Evolutionary conservation across 768 basidiomycete species (phyloP).

Genomic region (Paxillus ammoniavirescens): DNA sequence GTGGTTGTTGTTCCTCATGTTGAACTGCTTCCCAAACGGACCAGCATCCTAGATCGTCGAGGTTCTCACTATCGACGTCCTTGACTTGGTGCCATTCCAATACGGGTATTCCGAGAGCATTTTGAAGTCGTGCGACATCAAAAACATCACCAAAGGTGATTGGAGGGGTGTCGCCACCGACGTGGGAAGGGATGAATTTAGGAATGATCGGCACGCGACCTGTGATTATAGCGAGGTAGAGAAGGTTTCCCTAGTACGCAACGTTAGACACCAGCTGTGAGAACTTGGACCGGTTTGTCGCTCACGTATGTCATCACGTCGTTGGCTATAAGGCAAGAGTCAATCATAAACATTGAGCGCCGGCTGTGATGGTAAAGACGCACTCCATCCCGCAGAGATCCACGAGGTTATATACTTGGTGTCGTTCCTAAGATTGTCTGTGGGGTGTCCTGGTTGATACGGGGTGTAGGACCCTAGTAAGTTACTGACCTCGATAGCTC

Average conservation of each 20-base stretch:
- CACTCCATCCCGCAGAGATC: slow-evolving; percentile 78
- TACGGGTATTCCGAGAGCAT: slow-evolving; percentile 43
- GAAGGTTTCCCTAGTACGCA: slow-evolving; percentile 49
- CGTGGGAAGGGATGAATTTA: slow-evolving; percentile 57
- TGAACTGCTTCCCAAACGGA: slow-evolving; percentile 21
- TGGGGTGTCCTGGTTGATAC: background rate
- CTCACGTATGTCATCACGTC: slow-evolving; percentile 74
- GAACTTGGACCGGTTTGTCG: background rate
- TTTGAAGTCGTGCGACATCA: slow-evolving; percentile 51
- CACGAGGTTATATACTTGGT: slow-evolving; percentile 70
- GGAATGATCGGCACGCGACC: slow-evolving; percentile 58
- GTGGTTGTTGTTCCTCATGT: slow-evolving; percentile 11
- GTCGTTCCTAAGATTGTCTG: slow-evolving; percentile 63
- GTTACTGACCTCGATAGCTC: slow-evolving; percentile 51
- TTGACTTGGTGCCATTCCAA: slow-evolving; percentile 69
- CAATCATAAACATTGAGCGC: background rate
- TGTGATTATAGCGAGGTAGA: slow-evolving; percentile 59
- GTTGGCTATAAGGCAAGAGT: slow-evolving; percentile 48
- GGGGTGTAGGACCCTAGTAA: background rate
- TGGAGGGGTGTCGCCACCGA: slow-evolving; percentile 44
- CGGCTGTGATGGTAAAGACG: slow-evolving; percentile 21
- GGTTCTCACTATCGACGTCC: slow-evolving; percentile 35
- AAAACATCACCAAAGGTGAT: slow-evolving; percentile 61
- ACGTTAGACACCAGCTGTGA: slow-evolving; percentile 12
- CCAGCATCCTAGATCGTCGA: slow-evolving; percentile 29